Base-by-base conservation (phyloP, 164 flowering plant genomes). In the Kingdonia uniflora region DNA sequence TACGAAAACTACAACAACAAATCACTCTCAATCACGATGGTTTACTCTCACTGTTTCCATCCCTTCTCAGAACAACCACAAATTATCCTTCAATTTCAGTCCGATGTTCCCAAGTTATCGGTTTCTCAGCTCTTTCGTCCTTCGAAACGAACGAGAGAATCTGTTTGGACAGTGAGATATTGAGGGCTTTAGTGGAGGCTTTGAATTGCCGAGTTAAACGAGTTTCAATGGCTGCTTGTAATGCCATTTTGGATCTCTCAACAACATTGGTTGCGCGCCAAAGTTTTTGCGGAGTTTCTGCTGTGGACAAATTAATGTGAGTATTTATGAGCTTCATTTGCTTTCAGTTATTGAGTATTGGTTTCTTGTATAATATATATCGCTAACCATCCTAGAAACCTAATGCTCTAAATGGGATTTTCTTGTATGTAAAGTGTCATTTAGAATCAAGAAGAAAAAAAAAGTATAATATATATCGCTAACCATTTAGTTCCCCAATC, bases 201-300 rank as follows among this genome's bases (percentile, higher is more conserved):
- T 14, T 77, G n/a, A 40, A 24, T 40, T 53, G 59, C 54, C n/a
- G 65, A 6, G 43, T 23, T 0, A 57, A 54, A 58, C 59, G 19
- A 7, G 68, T 74, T 4, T 33, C 59, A 0, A 15, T 57, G 61
- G 76, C 79, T 62, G 85, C 71, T 4, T 73, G 78, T 49, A 74
- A 73, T 73, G 79, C 87, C 15, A 41, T 82, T 42, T 59, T 82
- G 74, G 95, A 85, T 71, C 29, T 85, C 48, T 71, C 74, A 6
- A 64, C 81, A 0, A 76, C 80, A 6, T 61, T 62, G 1, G 6
- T 70, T 29, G 95, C 78, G 21, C 56, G 76, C 21, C 62, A 42
- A 15, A 49, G 56, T 33, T 55, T 85, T 42, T 60, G 73, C 11
- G 59, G 71, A 4, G 56, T 57, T 17, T 65, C 64, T 33, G 80